These are phyloP conservation scores for Pichia rugopelliculosa DNA, from an alignment of 805 yeast genomes.

Conservation along the genomic window DNA sequence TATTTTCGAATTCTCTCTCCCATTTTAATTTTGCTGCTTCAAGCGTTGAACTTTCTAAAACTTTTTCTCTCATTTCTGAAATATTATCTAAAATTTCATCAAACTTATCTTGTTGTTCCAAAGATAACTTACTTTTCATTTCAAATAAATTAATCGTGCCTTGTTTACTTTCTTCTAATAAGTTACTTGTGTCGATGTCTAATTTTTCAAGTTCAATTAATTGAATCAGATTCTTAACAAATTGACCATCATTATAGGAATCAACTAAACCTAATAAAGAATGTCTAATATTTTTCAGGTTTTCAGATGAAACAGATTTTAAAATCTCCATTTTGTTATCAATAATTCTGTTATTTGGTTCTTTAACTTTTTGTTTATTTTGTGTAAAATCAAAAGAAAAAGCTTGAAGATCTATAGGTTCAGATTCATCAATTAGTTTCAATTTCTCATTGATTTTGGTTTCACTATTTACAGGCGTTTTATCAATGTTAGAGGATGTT, in stretches of 20 bases:
- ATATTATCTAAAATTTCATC: conserved; percentile 60
- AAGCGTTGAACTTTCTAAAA: conserved; percentile 68
- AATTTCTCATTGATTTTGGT: neutral
- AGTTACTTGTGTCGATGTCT: conserved; percentile 14
- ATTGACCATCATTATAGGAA: conserved; percentile 21
- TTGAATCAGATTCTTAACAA: conserved; percentile 16
- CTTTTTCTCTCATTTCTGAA: conserved; percentile 69
- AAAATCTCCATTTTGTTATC: conserved; percentile 49
- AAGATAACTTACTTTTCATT: conserved; percentile 48
- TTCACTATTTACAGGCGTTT: neutral
- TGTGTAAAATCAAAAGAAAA: conserved; percentile 1
- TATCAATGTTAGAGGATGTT: neutral
- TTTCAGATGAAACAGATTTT: conserved; percentile 65
- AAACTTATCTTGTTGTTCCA: conserved; percentile 45
- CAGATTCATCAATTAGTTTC: neutral
- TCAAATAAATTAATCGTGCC: conserved; percentile 53
- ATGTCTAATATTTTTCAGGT: conserved; percentile 72
- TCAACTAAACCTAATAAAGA: conserved; percentile 48
- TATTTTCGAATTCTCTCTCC: conserved; percentile 66
- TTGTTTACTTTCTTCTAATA: conserved; percentile 7
- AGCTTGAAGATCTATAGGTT: conserved; percentile 2
- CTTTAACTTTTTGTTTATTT: conserved; percentile 2
- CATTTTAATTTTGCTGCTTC: conserved; percentile 86
- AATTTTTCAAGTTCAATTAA: conserved; percentile 18
- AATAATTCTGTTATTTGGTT: conserved; percentile 24